Base-by-base conservation (phyloP, 257 asterid species). In the Solanum acaule region DNA sequence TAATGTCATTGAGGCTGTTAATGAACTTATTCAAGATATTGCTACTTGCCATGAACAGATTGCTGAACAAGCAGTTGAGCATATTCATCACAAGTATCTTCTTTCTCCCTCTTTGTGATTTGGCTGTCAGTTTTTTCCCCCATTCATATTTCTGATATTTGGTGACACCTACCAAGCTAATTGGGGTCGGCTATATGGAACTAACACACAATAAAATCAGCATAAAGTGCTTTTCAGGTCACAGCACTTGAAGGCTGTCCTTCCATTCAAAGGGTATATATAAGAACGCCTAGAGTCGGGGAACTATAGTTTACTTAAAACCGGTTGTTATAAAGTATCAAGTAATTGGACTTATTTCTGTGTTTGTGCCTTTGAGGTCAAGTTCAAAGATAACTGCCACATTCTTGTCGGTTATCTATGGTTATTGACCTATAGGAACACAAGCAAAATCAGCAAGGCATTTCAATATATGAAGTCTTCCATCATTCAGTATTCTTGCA, bases 21-120 rank as follows among this genome's bases (percentile, higher is more conserved):
- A 94, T 89, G 99, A 97, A 87, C 96, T 97, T 86, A 96, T 97
- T 92, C 98, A 92, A 92, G 99, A 96, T 91, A 95, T 97, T 84
- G 90, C 98, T 70, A 94, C 98, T 86, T 96, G 98, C 94, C 98
- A 97, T 70, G 99, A 97, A 87, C 98, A 92, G 91, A 97, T 97
- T 91, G 98, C 99, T 85, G 99, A 95, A 91, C 98, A 96, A 91
- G 99, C 99, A 18, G 98, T 97, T 91, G 99, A 97, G 91, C 99
- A 95, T 92, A 97, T 97, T 89, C 99, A 97, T 91, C 99, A 97
- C 35, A 97, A 97, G 99, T 97, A 96, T 56, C 92, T 89, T 25
- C 78, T 85, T 67, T 71, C n/a, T 61, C 46, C 70, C 81, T 72
- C 87, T 88, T 22, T 85, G 65, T 34, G n/a, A 75, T 73, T 15